Evolutionary conservation across 768 basidiomycete genomes (phyloP), one percentile per base, ranked within the genome.

Genomic region (Suillus weaverae): DNA sequence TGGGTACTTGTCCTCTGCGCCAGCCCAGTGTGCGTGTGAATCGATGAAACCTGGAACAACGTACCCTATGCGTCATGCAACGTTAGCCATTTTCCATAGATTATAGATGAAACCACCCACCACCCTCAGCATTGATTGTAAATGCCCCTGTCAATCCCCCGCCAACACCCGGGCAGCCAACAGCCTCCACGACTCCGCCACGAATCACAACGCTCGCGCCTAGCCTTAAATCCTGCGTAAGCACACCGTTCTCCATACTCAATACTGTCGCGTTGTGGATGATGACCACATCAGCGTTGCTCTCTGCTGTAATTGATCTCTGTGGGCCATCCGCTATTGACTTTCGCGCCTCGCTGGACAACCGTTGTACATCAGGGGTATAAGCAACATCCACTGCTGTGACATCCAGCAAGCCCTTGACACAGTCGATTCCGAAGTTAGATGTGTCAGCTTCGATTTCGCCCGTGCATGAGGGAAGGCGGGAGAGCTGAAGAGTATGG

Each of bases 11-110:
- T 78, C 81, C 0, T 41, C 67, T 64, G 85, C 83, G 0, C 88
- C 89, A 20, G 76, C 70, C 90, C 90, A 91, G 64, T 92, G 90
- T 3, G 90, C 90, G 68, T 92, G 90, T 9, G 88, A 86, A 63
- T 92, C 90, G 59, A 92, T 85, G 72, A 90, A 91, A 3, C 90
- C 90, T 18, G 90, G 90, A 4, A 86, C 74, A 20, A 92, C 79
- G 65, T 81, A 89, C 6, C 87, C 89, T 91, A 41, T 9, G 59
- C 16, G 43, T 59, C 39, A 26, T 30, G 38, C 33, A 56, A 59
- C 7, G 9, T 57, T 5, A 57, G 26, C 16, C 5, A 30, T 18
- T 18, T 6, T 11, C 22, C 16, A 39, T 9, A 26, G n/a, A 57
- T 26, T 18, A 10, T 18, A 39, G 18, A 39, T 38, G 63, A 7